Base-by-base conservation (phyloP, 2,329 filamentous ascomycete species). In the Chalaropsis ovoidea region DNA sequence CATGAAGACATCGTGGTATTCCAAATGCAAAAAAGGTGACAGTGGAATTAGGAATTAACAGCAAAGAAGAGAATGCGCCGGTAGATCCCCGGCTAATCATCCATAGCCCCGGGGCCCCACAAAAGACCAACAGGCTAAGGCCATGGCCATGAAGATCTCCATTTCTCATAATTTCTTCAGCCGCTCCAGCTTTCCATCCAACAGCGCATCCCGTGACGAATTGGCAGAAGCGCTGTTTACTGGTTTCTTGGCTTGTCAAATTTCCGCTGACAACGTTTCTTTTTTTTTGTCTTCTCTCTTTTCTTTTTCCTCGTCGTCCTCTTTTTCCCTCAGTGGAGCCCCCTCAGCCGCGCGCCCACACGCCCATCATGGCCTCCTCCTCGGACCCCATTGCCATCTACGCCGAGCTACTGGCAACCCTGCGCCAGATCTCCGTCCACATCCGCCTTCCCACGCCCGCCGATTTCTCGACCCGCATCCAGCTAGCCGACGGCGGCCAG, bases 401-500 rank as follows among this genome's bases (percentile, higher is more conserved):
- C 71, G 84, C 85, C 4, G 86, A 88, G 74, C 77, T 87, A 1
- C 78, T 88, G 2, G 76, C 80, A 35, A 86, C 87, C 67, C 85
- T 88, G 69, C 78, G 81, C 52, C 84, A 86, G 71, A 77, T 88
- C 47, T 86, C 84, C 3, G 74, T 87, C 24, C 80, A 79, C 62
- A 82, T 79, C 6, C 77, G 78, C 2, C 74, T 86, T 1, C 74
- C 77, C 2, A 76, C 78, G 13, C 73, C 77, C 3, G 73, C 73
- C 58, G 75, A 77, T 63, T 66, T 74, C 27, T 74, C 74, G n/a
- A 83, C 80, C 22, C 71, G 70, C 58, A 77, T 76, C 31, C 73
- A 73, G 15, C 69, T 85, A 49, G 75, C 78, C 13, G 71, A 76
- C 43, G 75, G 80, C 68, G 79, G 82, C 61, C 71, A 70, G 19